Base-by-base conservation (phyloP, 306 rosid genomes). In the Prinsepia uniflora region DNA sequence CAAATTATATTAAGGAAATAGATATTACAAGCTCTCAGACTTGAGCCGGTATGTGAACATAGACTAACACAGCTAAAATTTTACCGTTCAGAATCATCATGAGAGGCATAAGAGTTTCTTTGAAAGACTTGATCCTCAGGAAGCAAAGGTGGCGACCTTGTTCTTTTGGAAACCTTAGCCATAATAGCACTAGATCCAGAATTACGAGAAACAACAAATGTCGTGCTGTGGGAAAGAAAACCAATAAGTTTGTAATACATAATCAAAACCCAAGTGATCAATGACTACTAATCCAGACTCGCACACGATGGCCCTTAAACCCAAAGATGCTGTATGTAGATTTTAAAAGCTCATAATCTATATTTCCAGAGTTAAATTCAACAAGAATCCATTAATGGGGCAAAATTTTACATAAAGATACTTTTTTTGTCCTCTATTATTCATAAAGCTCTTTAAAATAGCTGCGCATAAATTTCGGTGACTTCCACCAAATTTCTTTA, bases 81-180 rank as follows among this genome's bases (percentile, higher is more conserved):
- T 78, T 84, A 91, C 99, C 96, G 89, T 67, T 94, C 92, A 80
- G 86, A 62, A 81, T 76, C 78, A 76, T 84, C 96, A 66, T 81
- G 67, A 73, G 77, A 53, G 75, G 84, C 70, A 82, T 75, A 17
- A 55, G 75, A 67, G 79, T 79, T 84, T 76, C 81, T 81, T 56
- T 84, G 73, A 72, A 79, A 69, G 71, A 76, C 81, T 77, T 81
- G 86, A 78, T 76, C 81, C 8, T 72, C 73, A 15, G 88, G 71
- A 79, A 67, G 81, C 61, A 78, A 58, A 79, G 92, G 81, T 66
- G 97, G 97, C 0, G 92, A 89, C 79, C 96, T 89, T 59, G 86
- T 79, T 84, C 99, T 94, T 85, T 94, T 91, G 48, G 85, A 71
- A 73, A 79, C 78, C 81, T 78, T 80, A 76, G 79, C 84, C 48